Conservation (phyloP, 306 rosid genomes). For the Vicia sativa region DNA sequence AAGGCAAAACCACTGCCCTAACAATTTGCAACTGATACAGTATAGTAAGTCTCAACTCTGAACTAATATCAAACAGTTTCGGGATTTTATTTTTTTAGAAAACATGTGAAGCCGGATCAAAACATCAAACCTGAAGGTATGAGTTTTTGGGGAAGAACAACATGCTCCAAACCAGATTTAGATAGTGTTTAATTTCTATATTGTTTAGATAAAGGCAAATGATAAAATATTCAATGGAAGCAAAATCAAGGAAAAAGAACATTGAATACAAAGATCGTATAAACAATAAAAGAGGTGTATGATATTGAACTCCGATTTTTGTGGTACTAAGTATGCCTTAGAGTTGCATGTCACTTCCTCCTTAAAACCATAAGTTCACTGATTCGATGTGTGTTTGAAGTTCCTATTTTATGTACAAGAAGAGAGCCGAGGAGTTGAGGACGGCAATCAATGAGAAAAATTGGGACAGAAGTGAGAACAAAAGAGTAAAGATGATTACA, state of each 20-base stretch:
- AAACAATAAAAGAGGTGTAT: not conserved
- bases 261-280: not conserved
- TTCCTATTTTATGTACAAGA: slow-evolving; percentile 19
- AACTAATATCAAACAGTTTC: slow-evolving; percentile 7
- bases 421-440: too few relatives aligned
- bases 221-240: not conserved
- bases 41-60: slow-evolving; percentile 8
- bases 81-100: not conserved
- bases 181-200: slow-evolving; percentile 46
- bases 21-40: not conserved
- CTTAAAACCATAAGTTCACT: slow-evolving; percentile 30
- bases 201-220: not conserved
- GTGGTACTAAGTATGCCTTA: slow-evolving; percentile 3
- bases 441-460: slow-evolving; percentile 16
- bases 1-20: not conserved
- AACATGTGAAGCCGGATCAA: slow-evolving; percentile 19
- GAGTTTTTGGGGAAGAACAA: slow-evolving; percentile 81
- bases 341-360: slow-evolving; percentile 15
- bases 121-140: slow-evolving; percentile 61
- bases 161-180: slow-evolving; percentile 70
- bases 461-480: not conserved
- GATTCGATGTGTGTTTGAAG: slow-evolving; percentile 19
- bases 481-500: not conserved
- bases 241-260: not conserved
- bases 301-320: slow-evolving; percentile 2